These are phyloP conservation scores for Circinella umbellata DNA, from an alignment of 371 early-diverging fungal species.

Conservation along the genomic window DNA sequence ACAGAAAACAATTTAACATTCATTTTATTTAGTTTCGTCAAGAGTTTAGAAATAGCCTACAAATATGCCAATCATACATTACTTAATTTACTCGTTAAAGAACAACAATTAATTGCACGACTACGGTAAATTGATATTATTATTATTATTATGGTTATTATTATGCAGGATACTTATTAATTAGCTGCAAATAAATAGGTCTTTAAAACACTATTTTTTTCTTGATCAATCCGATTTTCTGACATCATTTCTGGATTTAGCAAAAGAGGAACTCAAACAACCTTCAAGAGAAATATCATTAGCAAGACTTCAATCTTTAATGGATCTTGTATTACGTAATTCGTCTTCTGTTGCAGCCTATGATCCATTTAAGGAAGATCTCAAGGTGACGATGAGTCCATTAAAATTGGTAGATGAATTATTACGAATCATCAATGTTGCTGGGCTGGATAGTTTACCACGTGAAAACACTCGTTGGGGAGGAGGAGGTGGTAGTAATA, in stretches of 20 bases:
- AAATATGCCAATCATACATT: slow-evolving; percentile 76
- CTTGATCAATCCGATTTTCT: slow-evolving; percentile 93
- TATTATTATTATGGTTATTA: too few species aligned
- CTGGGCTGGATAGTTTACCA: slow-evolving; percentile 41
- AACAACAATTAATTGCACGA: slow-evolving; percentile 73
- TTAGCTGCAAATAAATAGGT: slow-evolving; percentile 35
- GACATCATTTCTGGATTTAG: slow-evolving; percentile 91
- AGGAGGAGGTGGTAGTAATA: slow-evolving; percentile 1
- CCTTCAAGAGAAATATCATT: slow-evolving; percentile 72
- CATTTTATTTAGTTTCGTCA: slow-evolving; percentile 57
- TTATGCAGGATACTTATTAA: too few species aligned
- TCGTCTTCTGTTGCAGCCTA: slow-evolving; percentile 80
- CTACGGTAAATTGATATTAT: slow-evolving; percentile 54
- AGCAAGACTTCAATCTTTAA: slow-evolving; percentile 77
- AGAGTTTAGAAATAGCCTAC: slow-evolving; percentile 79
- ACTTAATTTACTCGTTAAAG: slow-evolving; percentile 69
- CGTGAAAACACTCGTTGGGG: slow-evolving; percentile 14
- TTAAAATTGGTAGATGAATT: slow-evolving; percentile 73
- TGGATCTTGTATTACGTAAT: slow-evolving; percentile 89
- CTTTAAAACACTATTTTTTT: slow-evolving; percentile 91
- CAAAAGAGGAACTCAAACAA: slow-evolving; percentile 71
- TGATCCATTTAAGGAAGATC: slow-evolving; percentile 88
- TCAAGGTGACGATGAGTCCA: slow-evolving; percentile 72
- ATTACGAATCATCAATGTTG: slow-evolving; percentile 64
- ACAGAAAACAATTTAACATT: neutral